Evolutionary conservation across 2,329 filamentous ascomycete species (phyloP), one percentile per base, ranked within the genome.

Genomic region (Tolypocladium endophyticum): DNA sequence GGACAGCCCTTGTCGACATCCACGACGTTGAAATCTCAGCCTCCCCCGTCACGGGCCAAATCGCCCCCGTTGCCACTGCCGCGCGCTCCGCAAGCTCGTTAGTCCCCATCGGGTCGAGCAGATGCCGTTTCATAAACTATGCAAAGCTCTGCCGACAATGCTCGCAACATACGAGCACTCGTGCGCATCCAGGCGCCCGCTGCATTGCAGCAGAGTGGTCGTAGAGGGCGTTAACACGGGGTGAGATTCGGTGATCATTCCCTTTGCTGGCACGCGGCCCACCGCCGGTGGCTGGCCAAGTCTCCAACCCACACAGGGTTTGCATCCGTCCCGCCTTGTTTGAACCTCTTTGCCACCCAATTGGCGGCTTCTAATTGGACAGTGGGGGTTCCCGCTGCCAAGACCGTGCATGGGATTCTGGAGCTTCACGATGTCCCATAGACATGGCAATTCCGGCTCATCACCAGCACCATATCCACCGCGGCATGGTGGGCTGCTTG

Each of bases 331-430:
- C 45, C 45, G 45, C 47, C 28, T 52, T 52, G 47, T 30, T 52
- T 18, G 47, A 30, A 33, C 47, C 47, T 52, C 47, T 33, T 52
- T 52, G 28, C 47, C 47, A 33, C 28, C 11, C 50, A 3, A 20
- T 11, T 12, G 50, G 14, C 28, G 28, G 8, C 28, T 53, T 52
- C 50, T 53, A 7, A 39, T 38, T 55, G 53, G 55, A 28, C 33
- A 36, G 14, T 30, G 16, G 25, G 6, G 14, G 7, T 18, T 30
- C 25, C 45, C 23, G 16, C 43, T 47, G 43, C 25, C 23, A 18
- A 25, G 23, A 28, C 18, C 18, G 18, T n/a, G 39, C 33, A 58
- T 58, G 59, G 59, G 45, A 56, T 61, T 59, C 36, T 56, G 50
- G 56, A 56, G 52, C 33, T 61, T 61, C 56, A 35, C 59, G 35